Percentiles rank a stretch among this genome's conserved stretches.
phyloP scores from a whole-genome alignment of 441 rosid genomes.

The Manihot esculenta region DNA sequence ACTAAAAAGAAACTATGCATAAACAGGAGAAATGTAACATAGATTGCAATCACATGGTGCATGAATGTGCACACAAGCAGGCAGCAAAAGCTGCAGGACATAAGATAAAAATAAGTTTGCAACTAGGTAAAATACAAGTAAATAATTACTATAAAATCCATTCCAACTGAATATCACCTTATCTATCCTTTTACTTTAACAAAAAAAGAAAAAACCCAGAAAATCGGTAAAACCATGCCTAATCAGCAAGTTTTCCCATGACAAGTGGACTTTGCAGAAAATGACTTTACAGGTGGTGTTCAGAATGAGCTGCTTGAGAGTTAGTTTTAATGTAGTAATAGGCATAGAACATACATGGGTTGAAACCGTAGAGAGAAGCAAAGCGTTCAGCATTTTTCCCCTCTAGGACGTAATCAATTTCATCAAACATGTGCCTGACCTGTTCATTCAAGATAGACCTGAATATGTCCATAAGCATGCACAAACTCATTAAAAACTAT shows the following conservation, averaged over 20 bases:
- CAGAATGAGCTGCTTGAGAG: neutral
- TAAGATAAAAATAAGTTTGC: neutral
- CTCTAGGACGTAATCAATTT: constrained; percentile 87
- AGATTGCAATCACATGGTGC: neutral
- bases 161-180: neutral
- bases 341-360: constrained; percentile 47
- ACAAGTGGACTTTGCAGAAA: neutral
- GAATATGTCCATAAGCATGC: constrained; percentile 45
- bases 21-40: neutral
- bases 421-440: constrained; percentile 99
- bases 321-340: neutral
- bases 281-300: neutral
- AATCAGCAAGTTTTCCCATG: constrained; percentile 1
- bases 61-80: constrained; percentile 3
- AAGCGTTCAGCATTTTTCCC: constrained; percentile 97
- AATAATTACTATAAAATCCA: neutral
- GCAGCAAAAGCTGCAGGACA: neutral
- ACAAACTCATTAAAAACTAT: constrained; percentile 25
- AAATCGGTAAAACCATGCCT: neutral
- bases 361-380: constrained; percentile 70
- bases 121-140: too few relatives aligned
- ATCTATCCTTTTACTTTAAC: neutral
- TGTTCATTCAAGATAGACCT: constrained; percentile 60
- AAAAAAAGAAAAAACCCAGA: too few relatives aligned
- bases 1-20: neutral